These are phyloP conservation scores for Curvularia spicifera DNA, from an alignment of 2,329 filamentous ascomycete species.

Conservation along the genomic window DNA sequence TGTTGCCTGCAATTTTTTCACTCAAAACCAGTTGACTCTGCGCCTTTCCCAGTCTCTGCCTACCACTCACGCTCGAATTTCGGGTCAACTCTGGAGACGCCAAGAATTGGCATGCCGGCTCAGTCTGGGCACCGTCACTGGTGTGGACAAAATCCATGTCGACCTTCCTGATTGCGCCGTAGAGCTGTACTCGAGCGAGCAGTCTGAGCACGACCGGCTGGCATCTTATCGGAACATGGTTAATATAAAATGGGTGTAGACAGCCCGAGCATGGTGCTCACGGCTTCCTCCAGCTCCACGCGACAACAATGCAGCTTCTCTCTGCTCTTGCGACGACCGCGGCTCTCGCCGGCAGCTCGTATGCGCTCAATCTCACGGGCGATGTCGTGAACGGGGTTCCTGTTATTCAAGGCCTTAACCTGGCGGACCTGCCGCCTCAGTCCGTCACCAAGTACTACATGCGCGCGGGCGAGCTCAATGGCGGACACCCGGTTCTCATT, in stretches of 20 bases:
- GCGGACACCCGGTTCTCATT: conserved; percentile 47
- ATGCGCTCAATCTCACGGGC: conserved; percentile 40
- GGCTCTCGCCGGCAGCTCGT: conserved; percentile 24
- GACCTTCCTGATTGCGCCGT: conserved; percentile 43
- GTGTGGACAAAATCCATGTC: conserved; percentile 12
- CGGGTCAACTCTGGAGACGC: conserved; percentile 4
- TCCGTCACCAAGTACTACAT: conserved; percentile 49
- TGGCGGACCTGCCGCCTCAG: conserved; percentile 47
- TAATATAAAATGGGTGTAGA: conserved; percentile 19
- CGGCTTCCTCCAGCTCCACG: conserved; percentile 5
- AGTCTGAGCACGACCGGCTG: conserved; percentile 1
- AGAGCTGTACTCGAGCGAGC: conserved; percentile 18
- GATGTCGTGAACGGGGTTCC: conserved; percentile 43
- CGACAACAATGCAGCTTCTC: conserved; percentile 36
- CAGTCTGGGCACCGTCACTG: conserved; percentile 41
- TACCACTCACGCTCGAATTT: not conserved
- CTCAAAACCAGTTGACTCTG: not conserved
- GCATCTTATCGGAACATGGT: conserved; percentile 24
- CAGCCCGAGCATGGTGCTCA: conserved; percentile 1
- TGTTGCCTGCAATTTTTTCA: not conserved
- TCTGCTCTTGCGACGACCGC: conserved; percentile 27
- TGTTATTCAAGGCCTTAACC: conserved; percentile 44
- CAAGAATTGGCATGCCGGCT: conserved; percentile 17
- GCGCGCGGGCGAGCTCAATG: conserved; percentile 49
- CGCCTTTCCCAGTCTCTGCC: not conserved